Percentiles rank a stretch among this genome's conserved stretches.
phyloP scores from a whole-genome alignment of 495 filamentous ascomycete genomes.

The Aspergillus campestris region DNA sequence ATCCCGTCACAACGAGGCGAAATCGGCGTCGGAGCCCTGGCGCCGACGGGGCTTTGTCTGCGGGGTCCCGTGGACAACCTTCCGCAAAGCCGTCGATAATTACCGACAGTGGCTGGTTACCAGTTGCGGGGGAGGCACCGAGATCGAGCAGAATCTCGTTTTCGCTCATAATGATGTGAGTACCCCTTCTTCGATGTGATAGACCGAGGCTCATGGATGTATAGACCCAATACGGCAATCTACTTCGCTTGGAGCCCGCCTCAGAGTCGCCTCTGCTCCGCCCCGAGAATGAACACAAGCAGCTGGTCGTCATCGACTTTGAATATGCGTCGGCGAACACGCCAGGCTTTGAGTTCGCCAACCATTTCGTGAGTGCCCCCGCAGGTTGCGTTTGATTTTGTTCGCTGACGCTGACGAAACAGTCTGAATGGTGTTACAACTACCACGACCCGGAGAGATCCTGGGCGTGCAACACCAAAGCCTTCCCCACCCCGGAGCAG shows the following conservation, averaged over 20 bases:
- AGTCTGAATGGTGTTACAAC: constrained; percentile 95
- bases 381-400: background rate
- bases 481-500: constrained; percentile 72
- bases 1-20: constrained; percentile 30
- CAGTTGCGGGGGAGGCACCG: constrained; percentile 57
- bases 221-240: constrained; percentile 96
- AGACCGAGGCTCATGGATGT: constrained; percentile 7
- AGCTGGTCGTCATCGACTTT: constrained; percentile 95
- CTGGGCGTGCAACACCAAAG: constrained; percentile 54
- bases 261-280: constrained; percentile 81
- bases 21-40: constrained; percentile 43
- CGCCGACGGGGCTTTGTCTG: constrained; percentile 66
- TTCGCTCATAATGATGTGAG: constrained; percentile 97
- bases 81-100: constrained; percentile 64
- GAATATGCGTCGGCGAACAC: constrained; percentile 92
- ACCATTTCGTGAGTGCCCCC: constrained; percentile 68
- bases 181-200: constrained; percentile 5
- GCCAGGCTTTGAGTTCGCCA: constrained; percentile 86
- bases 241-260: constrained; percentile 78
- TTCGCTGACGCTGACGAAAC: constrained; percentile 3
- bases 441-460: constrained; percentile 66
- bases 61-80: constrained; percentile 75
- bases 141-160: constrained; percentile 65
- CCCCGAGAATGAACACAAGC: constrained; percentile 87
- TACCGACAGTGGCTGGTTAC: constrained; percentile 68